phyloP scores from a whole-genome alignment of 352 stramenopile genomes.

The Pythium brassicae region DNA sequence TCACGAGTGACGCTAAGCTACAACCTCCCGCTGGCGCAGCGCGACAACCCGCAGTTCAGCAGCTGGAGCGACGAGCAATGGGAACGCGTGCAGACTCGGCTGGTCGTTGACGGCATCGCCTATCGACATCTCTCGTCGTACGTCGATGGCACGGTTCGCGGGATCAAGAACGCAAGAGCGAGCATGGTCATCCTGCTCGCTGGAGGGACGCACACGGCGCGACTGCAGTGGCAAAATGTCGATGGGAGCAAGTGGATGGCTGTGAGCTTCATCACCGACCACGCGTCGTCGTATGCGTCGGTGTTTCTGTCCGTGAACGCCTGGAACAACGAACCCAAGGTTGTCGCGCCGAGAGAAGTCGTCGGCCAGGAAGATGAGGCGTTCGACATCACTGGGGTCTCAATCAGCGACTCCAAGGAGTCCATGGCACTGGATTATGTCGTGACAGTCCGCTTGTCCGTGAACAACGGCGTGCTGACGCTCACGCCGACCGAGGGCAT shows the following conservation, averaged over 20 bases:
- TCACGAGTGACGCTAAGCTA: slow-evolving; percentile 67
- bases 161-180: slow-evolving; percentile 66
- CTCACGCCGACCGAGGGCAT: slow-evolving; percentile 53
- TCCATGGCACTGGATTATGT: slow-evolving; percentile 58
- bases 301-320: slow-evolving; percentile 64
- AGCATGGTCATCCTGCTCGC: slow-evolving; percentile 59
- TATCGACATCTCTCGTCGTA: slow-evolving; percentile 68
- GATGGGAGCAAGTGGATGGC: slow-evolving; percentile 59
- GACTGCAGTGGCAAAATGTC: slow-evolving; percentile 76
- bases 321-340: slow-evolving; percentile 68
- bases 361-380: slow-evolving; percentile 43
- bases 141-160: slow-evolving; percentile 59
- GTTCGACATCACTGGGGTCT: slow-evolving; percentile 32
- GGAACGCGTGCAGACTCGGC: slow-evolving; percentile 50
- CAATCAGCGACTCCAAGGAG: slow-evolving; percentile 42
- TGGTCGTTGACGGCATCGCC: slow-evolving; percentile 63
- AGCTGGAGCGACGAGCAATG: slow-evolving; percentile 40
- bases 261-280: slow-evolving; percentile 69
- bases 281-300: slow-evolving; percentile 57
- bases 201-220: slow-evolving; percentile 52
- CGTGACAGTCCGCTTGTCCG: slow-evolving; percentile 50
- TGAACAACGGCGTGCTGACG: slow-evolving; percentile 50
- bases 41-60: slow-evolving; percentile 65
- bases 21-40: slow-evolving; percentile 64
- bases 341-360: slow-evolving; percentile 31